Conservation (phyloP, 2,329 filamentous ascomycete species). For the Fusarium neocosmosporiellum region DNA sequence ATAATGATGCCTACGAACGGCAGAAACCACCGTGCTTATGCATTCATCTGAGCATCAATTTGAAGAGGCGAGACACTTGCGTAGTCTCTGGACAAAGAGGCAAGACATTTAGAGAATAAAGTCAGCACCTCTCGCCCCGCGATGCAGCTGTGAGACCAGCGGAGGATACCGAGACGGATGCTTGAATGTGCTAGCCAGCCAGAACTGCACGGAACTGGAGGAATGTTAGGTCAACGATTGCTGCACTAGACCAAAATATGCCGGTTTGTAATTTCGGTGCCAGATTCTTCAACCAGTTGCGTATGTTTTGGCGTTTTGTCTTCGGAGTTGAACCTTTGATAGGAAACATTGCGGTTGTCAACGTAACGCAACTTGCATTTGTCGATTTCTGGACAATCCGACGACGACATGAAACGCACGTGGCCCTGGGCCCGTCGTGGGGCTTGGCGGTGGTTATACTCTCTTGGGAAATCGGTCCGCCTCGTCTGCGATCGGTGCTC, state of each 20-base stretch:
- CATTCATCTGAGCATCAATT: neutral
- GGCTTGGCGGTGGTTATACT: neutral
- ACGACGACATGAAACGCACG: neutral
- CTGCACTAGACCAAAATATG: neutral
- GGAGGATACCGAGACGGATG: too few relatives aligned
- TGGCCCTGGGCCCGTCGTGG: neutral
- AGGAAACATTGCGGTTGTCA: neutral
- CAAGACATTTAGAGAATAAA: too few relatives aligned
- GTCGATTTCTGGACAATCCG: neutral
- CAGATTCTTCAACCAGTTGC: neutral
- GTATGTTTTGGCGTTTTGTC: neutral
- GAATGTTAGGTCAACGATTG: neutral
- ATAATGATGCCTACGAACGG: neutral
- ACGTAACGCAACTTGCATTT: neutral
- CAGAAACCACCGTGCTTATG: neutral
- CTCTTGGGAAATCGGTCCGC: neutral
- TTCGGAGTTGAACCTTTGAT: neutral
- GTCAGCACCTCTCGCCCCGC: too few relatives aligned
- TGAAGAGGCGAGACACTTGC: neutral
- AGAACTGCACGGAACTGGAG: too few relatives aligned
- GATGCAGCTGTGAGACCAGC: too few relatives aligned
- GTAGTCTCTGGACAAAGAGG: neutral
- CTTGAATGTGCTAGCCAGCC: too few relatives aligned
- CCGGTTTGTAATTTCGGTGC: neutral
- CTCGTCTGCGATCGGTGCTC: neutral